Evolutionary conservation across 257 asterid species (phyloP), one percentile per base, ranked within the genome.

Genomic region (Euphrasia confusa): DNA sequence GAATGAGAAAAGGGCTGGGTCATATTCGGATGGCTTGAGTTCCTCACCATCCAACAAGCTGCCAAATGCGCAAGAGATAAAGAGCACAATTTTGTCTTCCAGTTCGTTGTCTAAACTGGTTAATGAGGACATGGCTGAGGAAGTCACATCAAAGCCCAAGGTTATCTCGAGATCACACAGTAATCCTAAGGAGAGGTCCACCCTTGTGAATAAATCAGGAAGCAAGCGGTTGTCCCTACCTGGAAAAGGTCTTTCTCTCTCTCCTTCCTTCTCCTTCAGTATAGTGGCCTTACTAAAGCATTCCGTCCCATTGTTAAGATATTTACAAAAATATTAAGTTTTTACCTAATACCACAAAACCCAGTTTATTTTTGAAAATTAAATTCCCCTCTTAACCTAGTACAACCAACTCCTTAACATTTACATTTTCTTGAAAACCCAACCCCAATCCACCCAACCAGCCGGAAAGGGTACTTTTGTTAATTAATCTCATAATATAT

Each of bases 151-250:
- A 40, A 79, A 56, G 69, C 89, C 84, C 53, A 77, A 60, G 56
- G 65, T 63, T 68, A 74, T 74, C 67, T 50, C 87, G 57, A 81
- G 95, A 70, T 89, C 96, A 45, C 84, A 74, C 56, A 89, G 96
- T 80, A 89, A 86, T 62, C 96, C 96, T 33, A 93, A 85, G 76
- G 95, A 89, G 81, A 84, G 97, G 75, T 73, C 85, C 52, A 62
- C 78, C 56, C 75, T 76, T 45, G 40, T 79, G 2, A 85, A 89
- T 70, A 85, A 71, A 75, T 84, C 69, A 63, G 97, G 87, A 77
- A 89, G 84, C 79, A 84, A 87, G 79, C 83, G 96, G 58, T 63
- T 83, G 58, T 89, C 99, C 37, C 85, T 92, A 44, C 96, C 99
- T 39, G 66, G 65, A 72, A 82, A 68, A 11, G 94, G 99, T 92